Conservation (phyloP, 176 grass and related monocot genomes). For the Carex cristatella region DNA sequence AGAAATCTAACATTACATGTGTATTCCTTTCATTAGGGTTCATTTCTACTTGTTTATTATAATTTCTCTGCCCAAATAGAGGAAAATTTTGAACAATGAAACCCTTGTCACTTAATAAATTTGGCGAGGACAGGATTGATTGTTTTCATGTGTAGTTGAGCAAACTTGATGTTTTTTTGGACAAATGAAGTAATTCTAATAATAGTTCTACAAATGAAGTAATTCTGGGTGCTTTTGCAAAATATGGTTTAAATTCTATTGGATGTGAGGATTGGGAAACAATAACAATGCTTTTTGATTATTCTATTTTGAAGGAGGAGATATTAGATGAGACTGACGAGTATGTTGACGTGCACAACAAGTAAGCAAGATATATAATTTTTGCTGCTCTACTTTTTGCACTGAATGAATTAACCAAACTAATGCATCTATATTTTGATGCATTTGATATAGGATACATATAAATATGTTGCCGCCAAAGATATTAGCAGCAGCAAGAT, state of each 20-base stretch:
- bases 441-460: slow-evolving; percentile 57
- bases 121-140: background rate
- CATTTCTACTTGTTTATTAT: background rate
- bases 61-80: background rate
- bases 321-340: slow-evolving; percentile 98
- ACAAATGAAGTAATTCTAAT: background rate
- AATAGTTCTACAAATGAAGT: background rate
- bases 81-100: background rate
- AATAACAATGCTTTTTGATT: background rate
- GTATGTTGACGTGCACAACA: slow-evolving; percentile 97
- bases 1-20: background rate
- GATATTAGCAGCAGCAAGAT: slow-evolving; percentile 49
- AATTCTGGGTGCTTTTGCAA: background rate
- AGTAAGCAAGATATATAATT: slow-evolving; percentile 43
- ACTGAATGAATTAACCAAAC: slow-evolving; percentile 6
- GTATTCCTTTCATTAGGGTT: background rate
- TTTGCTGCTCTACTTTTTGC: background rate
- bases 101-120: background rate
- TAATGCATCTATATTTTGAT: background rate
- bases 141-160: background rate
- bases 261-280: background rate
- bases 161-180: background rate
- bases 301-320: slow-evolving; percentile 54
- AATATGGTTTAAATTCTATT: background rate
- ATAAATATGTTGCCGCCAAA: slow-evolving; percentile 96